Percentiles rank a stretch among this genome's conserved stretches.
Conservation (phyloP, 2,329 filamentous ascomycete species). For the Chaetomiaceae sp. region DNA sequence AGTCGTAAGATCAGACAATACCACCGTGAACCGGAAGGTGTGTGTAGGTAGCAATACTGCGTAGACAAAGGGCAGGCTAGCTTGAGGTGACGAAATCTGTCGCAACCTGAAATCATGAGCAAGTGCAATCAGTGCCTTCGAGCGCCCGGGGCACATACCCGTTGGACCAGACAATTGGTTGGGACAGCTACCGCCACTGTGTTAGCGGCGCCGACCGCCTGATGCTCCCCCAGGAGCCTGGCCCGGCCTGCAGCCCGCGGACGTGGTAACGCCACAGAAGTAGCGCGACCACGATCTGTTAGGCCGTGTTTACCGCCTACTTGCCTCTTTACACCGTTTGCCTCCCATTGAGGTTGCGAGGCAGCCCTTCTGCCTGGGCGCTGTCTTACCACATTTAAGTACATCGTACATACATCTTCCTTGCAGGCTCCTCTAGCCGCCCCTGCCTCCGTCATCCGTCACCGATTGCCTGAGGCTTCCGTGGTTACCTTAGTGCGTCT, state of each 20-base stretch:
- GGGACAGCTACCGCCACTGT: slow-evolving; percentile 11
- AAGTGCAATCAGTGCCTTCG: not conserved
- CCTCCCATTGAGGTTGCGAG: slow-evolving; percentile 20
- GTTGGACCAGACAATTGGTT: slow-evolving; percentile 17
- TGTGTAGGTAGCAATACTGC: no score
- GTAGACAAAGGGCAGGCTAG: slow-evolving; percentile 2
- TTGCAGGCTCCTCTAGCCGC: not conserved
- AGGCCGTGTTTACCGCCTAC: slow-evolving; percentile 20
- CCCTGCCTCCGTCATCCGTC: no score
- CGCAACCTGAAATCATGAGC: not conserved
- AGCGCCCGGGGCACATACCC: no score
- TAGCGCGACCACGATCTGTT: slow-evolving; percentile 26
- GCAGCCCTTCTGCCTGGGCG: slow-evolving; percentile 24
- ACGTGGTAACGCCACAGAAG: slow-evolving; percentile 14
- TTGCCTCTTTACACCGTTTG: slow-evolving; percentile 13
- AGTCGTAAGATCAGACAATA: no score
- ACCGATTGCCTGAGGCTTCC: slow-evolving; percentile 2
- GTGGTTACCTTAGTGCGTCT: not conserved
- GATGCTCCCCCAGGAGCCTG: slow-evolving; percentile 2
- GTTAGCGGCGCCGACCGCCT: slow-evolving; percentile 19
- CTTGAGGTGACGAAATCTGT: slow-evolving; percentile 11
- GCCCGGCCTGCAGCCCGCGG: not conserved
- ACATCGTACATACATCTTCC: slow-evolving; percentile 16
- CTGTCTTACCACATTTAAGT: slow-evolving; percentile 24
- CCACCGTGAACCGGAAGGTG: no score